phyloP scores from a whole-genome alignment of 352 stramenopile species.

The Pythium oligandrum region DNA sequence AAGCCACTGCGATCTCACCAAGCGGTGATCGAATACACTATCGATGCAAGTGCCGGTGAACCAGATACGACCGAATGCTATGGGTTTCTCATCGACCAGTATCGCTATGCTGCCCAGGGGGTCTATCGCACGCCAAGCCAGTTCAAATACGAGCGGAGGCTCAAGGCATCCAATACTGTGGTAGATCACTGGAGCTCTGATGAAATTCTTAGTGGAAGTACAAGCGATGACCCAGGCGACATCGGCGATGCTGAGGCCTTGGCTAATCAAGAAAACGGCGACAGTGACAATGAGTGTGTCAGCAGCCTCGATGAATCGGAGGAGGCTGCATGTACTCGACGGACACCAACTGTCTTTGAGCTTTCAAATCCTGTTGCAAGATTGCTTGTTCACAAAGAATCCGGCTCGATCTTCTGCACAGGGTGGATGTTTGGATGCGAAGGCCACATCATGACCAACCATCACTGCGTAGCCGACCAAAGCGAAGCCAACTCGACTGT shows the following conservation, averaged over 20 bases:
- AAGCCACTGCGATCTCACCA: conserved; percentile 10
- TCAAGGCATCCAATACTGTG: background rate
- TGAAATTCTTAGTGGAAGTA: no score
- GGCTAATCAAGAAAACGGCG: background rate
- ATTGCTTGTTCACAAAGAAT: conserved; percentile 38
- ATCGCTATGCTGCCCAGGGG: conserved; percentile 16
- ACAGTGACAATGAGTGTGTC: conserved; percentile 6
- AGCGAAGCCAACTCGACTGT: conserved; percentile 25
- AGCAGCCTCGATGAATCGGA: conserved; percentile 18
- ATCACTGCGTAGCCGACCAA: conserved; percentile 37
- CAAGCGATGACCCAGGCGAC: no score
- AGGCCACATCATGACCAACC: conserved; percentile 52
- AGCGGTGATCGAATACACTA: conserved; percentile 17
- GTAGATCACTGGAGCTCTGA: no score
- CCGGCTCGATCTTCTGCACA: conserved; percentile 40
- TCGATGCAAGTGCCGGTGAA: background rate
- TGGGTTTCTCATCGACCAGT: conserved; percentile 35
- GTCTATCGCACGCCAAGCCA: conserved; percentile 2
- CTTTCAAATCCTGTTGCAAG: conserved; percentile 25
- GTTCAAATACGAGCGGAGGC: conserved; percentile 2
- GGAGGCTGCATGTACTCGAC: conserved; percentile 23
- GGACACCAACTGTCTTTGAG: conserved; percentile 10
- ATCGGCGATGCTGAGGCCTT: no score
- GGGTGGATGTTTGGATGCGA: conserved; percentile 50
- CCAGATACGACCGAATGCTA: conserved; percentile 10